Conservation (phyloP, 257 asterid species). For the Solanum lycopersicoides region DNA sequence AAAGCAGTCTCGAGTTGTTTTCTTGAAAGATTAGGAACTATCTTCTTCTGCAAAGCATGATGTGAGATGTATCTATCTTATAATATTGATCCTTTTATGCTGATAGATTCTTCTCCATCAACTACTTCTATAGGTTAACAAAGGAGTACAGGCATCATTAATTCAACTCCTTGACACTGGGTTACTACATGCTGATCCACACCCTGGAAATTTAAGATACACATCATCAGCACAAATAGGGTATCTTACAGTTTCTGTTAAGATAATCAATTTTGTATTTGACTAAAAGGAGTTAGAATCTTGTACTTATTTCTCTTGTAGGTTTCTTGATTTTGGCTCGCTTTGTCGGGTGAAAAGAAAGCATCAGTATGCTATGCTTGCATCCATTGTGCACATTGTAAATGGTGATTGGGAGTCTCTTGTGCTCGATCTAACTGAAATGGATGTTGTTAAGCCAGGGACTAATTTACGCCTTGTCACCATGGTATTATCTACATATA, state of each 20-base stretch:
- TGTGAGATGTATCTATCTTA: background rate
- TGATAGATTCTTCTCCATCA: conserved; percentile 5
- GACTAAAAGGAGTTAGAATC: background rate
- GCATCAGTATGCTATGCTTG: conserved; percentile 94
- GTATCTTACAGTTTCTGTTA: conserved; percentile 27
- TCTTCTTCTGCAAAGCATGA: background rate
- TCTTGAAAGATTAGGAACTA: background rate
- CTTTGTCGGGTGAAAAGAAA: conserved; percentile 93
- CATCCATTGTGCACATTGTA: conserved; percentile 78
- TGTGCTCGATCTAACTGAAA: conserved; percentile 65
- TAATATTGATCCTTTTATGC: background rate
- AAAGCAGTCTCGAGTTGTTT: background rate
- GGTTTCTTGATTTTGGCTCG: conserved; percentile 98
- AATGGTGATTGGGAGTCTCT: conserved; percentile 94
- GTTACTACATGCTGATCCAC: conserved; percentile 92
- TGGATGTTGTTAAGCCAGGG: conserved; percentile 85
- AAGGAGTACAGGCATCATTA: conserved; percentile 89
- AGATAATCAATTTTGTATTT: background rate
- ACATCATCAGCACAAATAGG: conserved; percentile 70
- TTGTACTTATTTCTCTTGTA: conserved; percentile 11
- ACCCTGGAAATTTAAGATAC: conserved; percentile 89
- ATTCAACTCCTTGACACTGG: conserved; percentile 98
- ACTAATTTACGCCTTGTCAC: conserved; percentile 69
- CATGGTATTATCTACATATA: conserved; percentile 42
- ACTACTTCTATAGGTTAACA: conserved; percentile 50